These are phyloP conservation scores for Carex littledalei DNA, from an alignment of 176 grass and related monocot genomes.

Conservation along the genomic window DNA sequence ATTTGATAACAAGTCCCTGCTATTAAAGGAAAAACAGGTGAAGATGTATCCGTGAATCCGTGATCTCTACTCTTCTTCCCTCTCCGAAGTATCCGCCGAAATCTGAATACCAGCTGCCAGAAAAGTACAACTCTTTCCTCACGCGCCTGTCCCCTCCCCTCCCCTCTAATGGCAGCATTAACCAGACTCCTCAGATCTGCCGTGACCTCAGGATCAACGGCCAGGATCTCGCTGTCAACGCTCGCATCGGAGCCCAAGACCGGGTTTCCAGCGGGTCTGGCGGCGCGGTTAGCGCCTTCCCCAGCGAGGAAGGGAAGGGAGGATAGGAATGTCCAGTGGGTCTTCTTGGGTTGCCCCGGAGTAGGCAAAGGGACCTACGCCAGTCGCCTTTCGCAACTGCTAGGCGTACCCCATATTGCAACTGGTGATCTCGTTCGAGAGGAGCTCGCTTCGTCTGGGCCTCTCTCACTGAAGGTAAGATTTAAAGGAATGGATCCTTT, in stretches of 20 bases:
- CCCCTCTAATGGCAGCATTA: constrained; percentile 44
- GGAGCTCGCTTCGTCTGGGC: constrained; percentile 67
- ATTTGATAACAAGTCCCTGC: no score
- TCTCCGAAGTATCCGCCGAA: constrained; percentile 12
- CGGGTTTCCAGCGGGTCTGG: constrained; percentile 25
- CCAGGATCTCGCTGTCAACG: constrained; percentile 27
- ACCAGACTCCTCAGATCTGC: constrained; percentile 38
- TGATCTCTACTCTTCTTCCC: background rate
- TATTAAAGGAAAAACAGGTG: background rate
- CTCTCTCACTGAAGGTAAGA: constrained; percentile 49
- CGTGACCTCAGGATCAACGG: background rate
- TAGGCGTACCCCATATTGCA: constrained; percentile 82
- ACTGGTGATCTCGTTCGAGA: constrained; percentile 90
- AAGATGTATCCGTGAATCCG: background rate
- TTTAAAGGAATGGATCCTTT: background rate
- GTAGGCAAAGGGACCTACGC: constrained; percentile 93
- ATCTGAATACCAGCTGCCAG: background rate
- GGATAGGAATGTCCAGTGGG: constrained; percentile 88
- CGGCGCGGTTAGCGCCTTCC: constrained; percentile 7
- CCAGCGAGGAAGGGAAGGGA: constrained; percentile 13
- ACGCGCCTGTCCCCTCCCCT: background rate
- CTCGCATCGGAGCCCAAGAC: constrained; percentile 26
- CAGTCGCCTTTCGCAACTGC: constrained; percentile 65
- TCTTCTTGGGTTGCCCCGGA: constrained; percentile 86
- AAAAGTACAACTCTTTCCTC: background rate